A percentile compares a stretch with the other conserved stretches of the same genome.
phyloP scores from a whole-genome alignment of 192 early-diverging fungal species.

The Backusella luteola region DNA sequence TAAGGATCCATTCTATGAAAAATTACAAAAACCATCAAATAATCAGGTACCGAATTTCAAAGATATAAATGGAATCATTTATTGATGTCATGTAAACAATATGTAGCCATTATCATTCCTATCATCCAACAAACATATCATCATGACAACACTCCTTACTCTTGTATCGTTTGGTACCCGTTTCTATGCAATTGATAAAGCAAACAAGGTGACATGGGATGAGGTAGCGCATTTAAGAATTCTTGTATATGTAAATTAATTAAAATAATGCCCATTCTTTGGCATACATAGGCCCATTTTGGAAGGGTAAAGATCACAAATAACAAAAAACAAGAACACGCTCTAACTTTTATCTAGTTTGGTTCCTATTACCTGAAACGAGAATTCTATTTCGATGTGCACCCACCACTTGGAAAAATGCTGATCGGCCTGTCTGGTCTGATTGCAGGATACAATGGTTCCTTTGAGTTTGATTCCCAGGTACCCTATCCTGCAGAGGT shows the following conservation, averaged over 20 bases:
- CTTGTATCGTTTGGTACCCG: slow-evolving; percentile 63
- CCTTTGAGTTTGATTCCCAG: slow-evolving; percentile 82
- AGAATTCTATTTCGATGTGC: slow-evolving; percentile 97
- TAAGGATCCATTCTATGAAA: background rate
- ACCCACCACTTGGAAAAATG: slow-evolving; percentile 98
- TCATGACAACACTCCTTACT: slow-evolving; percentile 54
- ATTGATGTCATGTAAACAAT: background rate
- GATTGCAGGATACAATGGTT: slow-evolving; percentile 83
- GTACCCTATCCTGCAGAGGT: slow-evolving; percentile 73
- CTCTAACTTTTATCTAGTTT: slow-evolving; percentile 58
- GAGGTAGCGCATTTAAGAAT: slow-evolving; percentile 19
- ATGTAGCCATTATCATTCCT: background rate
- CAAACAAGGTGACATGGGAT: slow-evolving; percentile 70
- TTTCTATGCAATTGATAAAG: slow-evolving; percentile 57
- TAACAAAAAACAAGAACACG: background rate
- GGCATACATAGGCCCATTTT: slow-evolving; percentile 46
- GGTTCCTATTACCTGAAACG: slow-evolving; percentile 90
- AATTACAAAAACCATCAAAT: background rate
- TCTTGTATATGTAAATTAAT: background rate
- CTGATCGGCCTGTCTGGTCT: slow-evolving; percentile 82
- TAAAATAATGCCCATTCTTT: background rate
- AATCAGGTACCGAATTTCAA: background rate
- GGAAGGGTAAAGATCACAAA: slow-evolving; percentile 42
- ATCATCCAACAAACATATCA: slow-evolving; percentile 39
- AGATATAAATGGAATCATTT: too few relatives aligned